Evolutionary conservation across 768 basidiomycete genomes (phyloP).

Genomic region (Mrakia gelida): DNA sequence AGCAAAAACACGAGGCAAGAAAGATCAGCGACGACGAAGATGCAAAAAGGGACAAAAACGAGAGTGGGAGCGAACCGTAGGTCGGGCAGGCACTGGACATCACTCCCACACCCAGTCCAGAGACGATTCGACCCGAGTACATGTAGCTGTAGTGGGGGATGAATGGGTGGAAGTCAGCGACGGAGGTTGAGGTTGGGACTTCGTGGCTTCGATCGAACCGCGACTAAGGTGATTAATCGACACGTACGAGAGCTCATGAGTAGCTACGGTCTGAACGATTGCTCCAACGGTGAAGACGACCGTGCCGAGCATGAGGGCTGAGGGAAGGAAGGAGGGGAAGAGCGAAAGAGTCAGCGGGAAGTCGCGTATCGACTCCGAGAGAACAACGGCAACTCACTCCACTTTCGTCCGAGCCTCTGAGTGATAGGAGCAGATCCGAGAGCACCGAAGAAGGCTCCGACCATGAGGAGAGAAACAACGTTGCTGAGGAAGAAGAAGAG

Average conservation of each 20-base stretch:
- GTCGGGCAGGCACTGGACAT: constrained; percentile 72
- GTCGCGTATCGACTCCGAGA: no score
- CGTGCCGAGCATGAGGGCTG: constrained; percentile 19
- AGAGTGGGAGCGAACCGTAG: constrained; percentile 55
- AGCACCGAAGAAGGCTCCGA: constrained; percentile 70
- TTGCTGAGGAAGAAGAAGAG: constrained; percentile 39
- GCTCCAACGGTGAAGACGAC: constrained; percentile 31
- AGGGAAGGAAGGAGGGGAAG: background rate
- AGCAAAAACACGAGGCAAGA: no score
- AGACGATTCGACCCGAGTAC: constrained; percentile 73
- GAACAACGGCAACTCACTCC: no score
- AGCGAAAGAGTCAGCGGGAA: no score
- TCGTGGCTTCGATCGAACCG: no score
- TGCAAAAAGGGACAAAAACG: no score
- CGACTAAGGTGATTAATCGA: no score
- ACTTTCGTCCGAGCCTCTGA: constrained; percentile 9
- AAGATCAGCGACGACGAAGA: no score
- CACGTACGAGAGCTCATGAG: background rate
- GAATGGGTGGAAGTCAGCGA: no score
- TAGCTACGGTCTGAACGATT: constrained; percentile 46
- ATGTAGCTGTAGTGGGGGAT: constrained; percentile 38
- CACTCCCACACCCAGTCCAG: constrained; percentile 74
- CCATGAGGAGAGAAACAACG: constrained; percentile 81
- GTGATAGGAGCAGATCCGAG: constrained; percentile 46
- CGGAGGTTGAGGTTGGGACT: no score